Evolutionary conservation across 2,329 filamentous ascomycete genomes (phyloP).

Genomic region (Cladosporium sphaerospermum): DNA sequence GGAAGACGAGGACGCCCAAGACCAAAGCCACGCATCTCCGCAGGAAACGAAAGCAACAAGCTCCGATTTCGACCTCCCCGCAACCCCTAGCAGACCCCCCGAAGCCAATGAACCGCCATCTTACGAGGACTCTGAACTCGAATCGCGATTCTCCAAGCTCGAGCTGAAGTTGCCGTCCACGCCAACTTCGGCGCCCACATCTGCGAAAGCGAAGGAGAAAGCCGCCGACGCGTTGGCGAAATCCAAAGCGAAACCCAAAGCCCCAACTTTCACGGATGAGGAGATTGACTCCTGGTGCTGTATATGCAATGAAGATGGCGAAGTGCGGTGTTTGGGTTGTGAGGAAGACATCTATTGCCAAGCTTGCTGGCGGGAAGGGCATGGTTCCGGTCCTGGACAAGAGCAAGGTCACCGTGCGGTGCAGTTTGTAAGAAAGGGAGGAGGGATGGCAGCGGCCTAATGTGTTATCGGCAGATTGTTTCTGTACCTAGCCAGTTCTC

Average conservation of each 20-base stretch:
- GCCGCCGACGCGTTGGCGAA: slow-evolving; percentile 15
- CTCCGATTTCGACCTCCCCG: slow-evolving; percentile 25
- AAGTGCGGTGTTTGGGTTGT: slow-evolving; percentile 66
- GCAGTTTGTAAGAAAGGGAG: slow-evolving; percentile 15
- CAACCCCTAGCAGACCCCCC: slow-evolving; percentile 23
- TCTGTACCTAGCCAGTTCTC: too few species aligned
- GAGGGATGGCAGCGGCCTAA: not conserved
- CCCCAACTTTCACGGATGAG: slow-evolving; percentile 53
- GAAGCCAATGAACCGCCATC: slow-evolving; percentile 25
- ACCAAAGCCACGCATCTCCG: not conserved
- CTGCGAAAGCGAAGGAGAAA: slow-evolving; percentile 25
- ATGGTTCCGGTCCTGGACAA: slow-evolving; percentile 63
- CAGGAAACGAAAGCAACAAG: not conserved
- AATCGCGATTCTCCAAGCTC: slow-evolving; percentile 41
- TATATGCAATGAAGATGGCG: slow-evolving; percentile 74
- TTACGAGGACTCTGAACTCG: slow-evolving; percentile 39
- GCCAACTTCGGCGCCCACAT: slow-evolving; percentile 38
- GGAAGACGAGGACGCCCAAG: slow-evolving; percentile 9
- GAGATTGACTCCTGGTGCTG: slow-evolving; percentile 74
- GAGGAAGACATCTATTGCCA: slow-evolving; percentile 66
- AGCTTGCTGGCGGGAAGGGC: slow-evolving; percentile 76
- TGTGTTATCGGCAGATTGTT: not conserved
- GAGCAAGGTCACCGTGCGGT: slow-evolving; percentile 64
- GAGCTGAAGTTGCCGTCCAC: slow-evolving; percentile 41
- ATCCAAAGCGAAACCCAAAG: slow-evolving; percentile 28